Base-by-base conservation (phyloP, 129 eudicot genomes). In the Chrysanthemum makinoi region DNA sequence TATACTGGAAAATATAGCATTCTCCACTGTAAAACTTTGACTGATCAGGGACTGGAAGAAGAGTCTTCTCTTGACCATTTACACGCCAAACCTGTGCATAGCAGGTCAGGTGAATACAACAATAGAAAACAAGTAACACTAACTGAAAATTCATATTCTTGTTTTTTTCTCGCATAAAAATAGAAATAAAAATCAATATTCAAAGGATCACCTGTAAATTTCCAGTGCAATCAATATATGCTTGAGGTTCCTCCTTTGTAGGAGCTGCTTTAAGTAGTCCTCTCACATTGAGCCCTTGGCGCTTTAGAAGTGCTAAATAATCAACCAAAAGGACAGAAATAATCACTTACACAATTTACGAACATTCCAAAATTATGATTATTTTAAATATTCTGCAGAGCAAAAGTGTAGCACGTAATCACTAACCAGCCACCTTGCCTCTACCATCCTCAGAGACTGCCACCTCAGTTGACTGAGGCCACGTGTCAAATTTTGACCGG, bases 371-470 rank as follows among this genome's bases (percentile, higher is more conserved):
- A 57, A 39, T 33, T 17, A 53, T 18, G 7, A 26, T 48, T 6
- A 2, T 39, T 39, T 39, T 6, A 39, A 39, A 7, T 39, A 39
- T 39, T 39, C 9, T 39, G 46, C 46, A 39, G 46, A 39, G 10
- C 46, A 39, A 39, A 7, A 39, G 46, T 7, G 46, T 39, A 39
- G 46, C 46, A 39, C 46, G 10, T 20, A 50, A 66, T 28, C 10
- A 79, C 89, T 79, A 59, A 91, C 97, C 97, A 54, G 97, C 97
- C 81, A 91, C 97, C 79, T 88, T 91, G 79, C 97, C 90, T 84
- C 97, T 80, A 73, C 97, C 96, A 78, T 91, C 97, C 85, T 86
- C 97, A 26, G 95, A 75, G 54, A 86, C 90, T 62, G 93, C 83
- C 66, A 78, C 90, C 75, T 80, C 77, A 50, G 90, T 73, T 74